Evolutionary conservation across 2,329 filamentous ascomycete genomes (phyloP).

Genomic region (Fusarium nelsonii): DNA sequence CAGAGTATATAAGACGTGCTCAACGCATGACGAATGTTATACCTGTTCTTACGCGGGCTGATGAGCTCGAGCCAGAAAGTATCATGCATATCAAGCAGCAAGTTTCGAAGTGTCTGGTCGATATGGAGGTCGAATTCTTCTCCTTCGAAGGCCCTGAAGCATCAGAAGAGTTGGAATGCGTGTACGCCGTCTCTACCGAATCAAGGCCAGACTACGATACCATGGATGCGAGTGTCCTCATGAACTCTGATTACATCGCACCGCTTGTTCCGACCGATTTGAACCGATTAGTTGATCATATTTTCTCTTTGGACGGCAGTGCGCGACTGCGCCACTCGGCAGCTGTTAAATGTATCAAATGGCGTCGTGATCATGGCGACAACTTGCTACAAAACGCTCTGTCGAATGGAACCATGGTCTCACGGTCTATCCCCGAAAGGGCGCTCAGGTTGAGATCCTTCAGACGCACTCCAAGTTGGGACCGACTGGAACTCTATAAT

Average conservation of each 20-base stretch:
- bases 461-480: conserved; percentile 45
- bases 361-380: conserved; percentile 63
- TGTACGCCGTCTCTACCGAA: conserved; percentile 83
- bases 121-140: conserved; percentile 73
- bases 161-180: conserved; percentile 55
- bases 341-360: conserved; percentile 83
- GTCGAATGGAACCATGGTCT: conserved; percentile 31
- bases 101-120: conserved; percentile 67
- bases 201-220: conserved; percentile 78
- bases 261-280: conserved; percentile 85
- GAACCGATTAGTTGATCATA: conserved; percentile 71
- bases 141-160: conserved; percentile 65
- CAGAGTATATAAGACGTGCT: conserved; percentile 78
- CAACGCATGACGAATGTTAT: conserved; percentile 84
- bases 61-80: conserved; percentile 72
- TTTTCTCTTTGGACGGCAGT: conserved; percentile 83
- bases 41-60: conserved; percentile 82
- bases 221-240: conserved; percentile 93
- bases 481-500: conserved; percentile 52
- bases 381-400: conserved; percentile 36
- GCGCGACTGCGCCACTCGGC: conserved; percentile 85
- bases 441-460: conserved; percentile 35
- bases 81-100: conserved; percentile 70
- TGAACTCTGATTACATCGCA: conserved; percentile 90
- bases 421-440: conserved; percentile 34